phyloP scores from a whole-genome alignment of 106 monocot species.

The Iris macrosiphon region DNA sequence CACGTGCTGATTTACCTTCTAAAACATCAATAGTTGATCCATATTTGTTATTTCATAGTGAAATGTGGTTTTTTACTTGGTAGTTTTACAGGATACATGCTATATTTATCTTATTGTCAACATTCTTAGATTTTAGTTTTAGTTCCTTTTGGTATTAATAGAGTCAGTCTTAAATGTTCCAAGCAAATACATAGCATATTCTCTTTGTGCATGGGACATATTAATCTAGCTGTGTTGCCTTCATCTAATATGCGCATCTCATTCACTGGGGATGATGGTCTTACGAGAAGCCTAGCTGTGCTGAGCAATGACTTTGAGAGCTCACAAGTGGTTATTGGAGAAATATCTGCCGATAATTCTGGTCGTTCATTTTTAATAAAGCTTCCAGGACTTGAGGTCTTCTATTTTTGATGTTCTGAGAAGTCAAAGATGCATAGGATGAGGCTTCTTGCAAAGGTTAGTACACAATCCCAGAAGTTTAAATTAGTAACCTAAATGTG shows the following conservation, averaged over 20 bases:
- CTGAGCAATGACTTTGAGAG: slow-evolving; percentile 27
- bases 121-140: too few species aligned
- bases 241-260: slow-evolving; percentile 70
- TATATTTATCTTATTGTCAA: too few species aligned
- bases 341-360: slow-evolving; percentile 73
- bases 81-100: too few species aligned
- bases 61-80: too few species aligned
- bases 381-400: slow-evolving; percentile 26
- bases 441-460: slow-evolving; percentile 64
- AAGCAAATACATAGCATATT: too few species aligned
- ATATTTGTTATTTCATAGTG: too few species aligned
- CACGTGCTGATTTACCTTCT: too few species aligned
- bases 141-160: too few species aligned
- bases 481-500: too few species aligned
- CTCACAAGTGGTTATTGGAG: slow-evolving; percentile 45
- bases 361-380: slow-evolving; percentile 68
- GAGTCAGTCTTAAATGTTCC: too few species aligned
- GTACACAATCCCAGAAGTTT: too few species aligned
- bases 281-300: slow-evolving; percentile 44
- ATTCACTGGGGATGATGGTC: slow-evolving; percentile 73
- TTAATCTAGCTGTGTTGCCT: slow-evolving; percentile 72
- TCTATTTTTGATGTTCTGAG: slow-evolving; percentile 92
- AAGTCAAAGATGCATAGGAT: slow-evolving; percentile 57
- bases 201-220: slow-evolving; percentile 52
- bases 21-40: too few species aligned